Evolutionary conservation across 225 moss, liverwort and hornwort species (phyloP).

Genomic region (Polytrichum commune): DNA sequence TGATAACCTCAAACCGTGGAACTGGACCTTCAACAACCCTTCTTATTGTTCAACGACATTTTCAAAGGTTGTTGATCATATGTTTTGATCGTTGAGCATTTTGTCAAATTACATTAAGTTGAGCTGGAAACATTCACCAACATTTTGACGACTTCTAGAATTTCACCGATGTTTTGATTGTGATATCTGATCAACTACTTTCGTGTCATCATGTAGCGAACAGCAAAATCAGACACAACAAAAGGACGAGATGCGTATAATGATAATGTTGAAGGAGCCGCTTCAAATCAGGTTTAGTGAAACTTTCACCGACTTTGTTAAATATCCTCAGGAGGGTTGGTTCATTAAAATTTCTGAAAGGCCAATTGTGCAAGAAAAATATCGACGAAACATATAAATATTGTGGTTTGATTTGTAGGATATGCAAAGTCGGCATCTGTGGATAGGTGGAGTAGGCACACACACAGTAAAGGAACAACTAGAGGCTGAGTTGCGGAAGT

Average conservation of each 20-base stretch:
- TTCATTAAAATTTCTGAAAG: no score
- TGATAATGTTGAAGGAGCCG: neutral
- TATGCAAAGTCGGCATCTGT: constrained; percentile 60
- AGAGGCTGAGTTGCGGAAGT: constrained; percentile 48
- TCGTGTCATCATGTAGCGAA: neutral
- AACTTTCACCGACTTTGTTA: neutral
- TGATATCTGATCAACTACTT: neutral
- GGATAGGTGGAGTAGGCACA: constrained; percentile 48
- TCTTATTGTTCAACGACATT: no score
- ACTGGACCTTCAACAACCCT: no score
- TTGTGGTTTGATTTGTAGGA: constrained; percentile 23
- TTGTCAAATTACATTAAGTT: no score
- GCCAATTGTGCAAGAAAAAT: no score
- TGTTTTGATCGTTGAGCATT: no score
- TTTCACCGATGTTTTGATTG: no score
- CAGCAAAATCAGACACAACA: constrained; percentile 7
- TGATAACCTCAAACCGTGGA: no score
- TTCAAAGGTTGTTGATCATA: no score
- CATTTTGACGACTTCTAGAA: no score
- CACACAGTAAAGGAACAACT: constrained; percentile 32
- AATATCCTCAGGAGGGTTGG: neutral
- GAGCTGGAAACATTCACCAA: no score
- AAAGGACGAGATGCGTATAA: constrained; percentile 6
- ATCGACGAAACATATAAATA: no score
- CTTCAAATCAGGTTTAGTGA: constrained; percentile 1